These are phyloP conservation scores for Aeschynomene evenia DNA, from an alignment of 306 rosid genomes.

Conservation along the genomic window DNA sequence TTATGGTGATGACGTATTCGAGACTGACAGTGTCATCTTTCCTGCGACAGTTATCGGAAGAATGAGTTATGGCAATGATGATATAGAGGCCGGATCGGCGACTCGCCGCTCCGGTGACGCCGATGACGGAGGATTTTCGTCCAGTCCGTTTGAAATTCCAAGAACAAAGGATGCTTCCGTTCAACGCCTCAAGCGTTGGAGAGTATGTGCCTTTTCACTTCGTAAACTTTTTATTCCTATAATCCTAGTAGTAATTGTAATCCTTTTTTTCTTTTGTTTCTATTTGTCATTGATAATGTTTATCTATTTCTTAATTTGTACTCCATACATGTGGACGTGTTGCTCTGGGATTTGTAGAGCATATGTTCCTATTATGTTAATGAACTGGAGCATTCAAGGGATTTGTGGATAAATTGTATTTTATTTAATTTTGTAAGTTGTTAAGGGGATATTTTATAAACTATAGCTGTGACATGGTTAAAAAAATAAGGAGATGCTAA, in stretches of 20 bases:
- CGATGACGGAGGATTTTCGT: slow-evolving; percentile 38
- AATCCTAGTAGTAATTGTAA: neutral
- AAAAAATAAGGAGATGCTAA: neutral
- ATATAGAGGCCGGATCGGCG: slow-evolving; percentile 53
- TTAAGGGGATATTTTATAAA: neutral
- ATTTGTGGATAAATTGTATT: too few relatives aligned
- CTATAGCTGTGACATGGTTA: neutral
- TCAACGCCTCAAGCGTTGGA: slow-evolving; percentile 78
- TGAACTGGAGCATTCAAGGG: neutral
- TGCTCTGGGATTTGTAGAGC: slow-evolving; percentile 18
- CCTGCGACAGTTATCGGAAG: slow-evolving; percentile 69
- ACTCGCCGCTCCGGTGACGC: slow-evolving; percentile 30
- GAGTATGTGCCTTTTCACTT: slow-evolving; percentile 42
- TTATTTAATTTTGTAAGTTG: neutral
- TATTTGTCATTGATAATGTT: neutral
- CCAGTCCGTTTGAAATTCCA: slow-evolving; percentile 54
- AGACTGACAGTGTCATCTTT: slow-evolving; percentile 75
- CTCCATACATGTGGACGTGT: neutral
- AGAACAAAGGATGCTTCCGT: slow-evolving; percentile 73
- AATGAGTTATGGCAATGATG: slow-evolving; percentile 46
- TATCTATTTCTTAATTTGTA: neutral
- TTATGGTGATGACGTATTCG: slow-evolving; percentile 4
- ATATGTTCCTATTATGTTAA: neutral
- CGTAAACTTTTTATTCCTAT: neutral
- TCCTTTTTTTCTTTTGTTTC: neutral